These are phyloP conservation scores for Oenanthe sinensis DNA, from an alignment of 129 eudicot genomes.

Conservation along the genomic window DNA sequence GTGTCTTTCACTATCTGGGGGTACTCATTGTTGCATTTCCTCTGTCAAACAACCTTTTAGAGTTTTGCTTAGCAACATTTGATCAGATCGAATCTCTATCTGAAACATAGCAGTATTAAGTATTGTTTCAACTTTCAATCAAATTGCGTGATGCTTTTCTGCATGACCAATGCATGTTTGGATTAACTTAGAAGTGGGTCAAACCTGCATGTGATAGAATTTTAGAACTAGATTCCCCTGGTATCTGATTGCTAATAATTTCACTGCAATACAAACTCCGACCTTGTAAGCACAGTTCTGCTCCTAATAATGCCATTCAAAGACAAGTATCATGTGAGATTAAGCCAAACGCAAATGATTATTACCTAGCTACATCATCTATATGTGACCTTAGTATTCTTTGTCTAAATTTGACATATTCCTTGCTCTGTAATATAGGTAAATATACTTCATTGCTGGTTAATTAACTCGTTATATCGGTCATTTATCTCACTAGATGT, in stretches of 20 bases:
- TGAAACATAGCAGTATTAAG: neutral
- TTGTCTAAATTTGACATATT: neutral
- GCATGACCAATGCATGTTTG: neutral
- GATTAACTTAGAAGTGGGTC: neutral
- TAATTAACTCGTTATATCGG: neutral
- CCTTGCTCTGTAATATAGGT: neutral
- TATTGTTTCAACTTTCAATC: neutral
- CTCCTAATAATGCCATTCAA: neutral
- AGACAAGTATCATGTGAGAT: neutral
- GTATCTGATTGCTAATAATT: neutral
- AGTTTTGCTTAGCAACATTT: neutral
- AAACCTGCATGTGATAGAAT: neutral
- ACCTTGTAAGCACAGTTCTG: neutral
- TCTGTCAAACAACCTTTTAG: neutral
- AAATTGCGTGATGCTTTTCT: neutral
- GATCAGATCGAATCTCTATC: neutral
- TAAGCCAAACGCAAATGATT: neutral
- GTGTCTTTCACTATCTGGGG: too few relatives aligned
- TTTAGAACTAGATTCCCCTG: neutral
- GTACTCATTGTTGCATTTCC: neutral
- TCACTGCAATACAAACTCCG: neutral
- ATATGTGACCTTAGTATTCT: neutral
- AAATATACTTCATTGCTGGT: neutral
- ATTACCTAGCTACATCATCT: neutral
- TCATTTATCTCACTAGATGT: neutral